A percentile compares a stretch with the other conserved stretches of the same genome.
Evolutionary conservation across 169 alveolate species (phyloP).

Genomic region (Eimeria sp.): DNA sequence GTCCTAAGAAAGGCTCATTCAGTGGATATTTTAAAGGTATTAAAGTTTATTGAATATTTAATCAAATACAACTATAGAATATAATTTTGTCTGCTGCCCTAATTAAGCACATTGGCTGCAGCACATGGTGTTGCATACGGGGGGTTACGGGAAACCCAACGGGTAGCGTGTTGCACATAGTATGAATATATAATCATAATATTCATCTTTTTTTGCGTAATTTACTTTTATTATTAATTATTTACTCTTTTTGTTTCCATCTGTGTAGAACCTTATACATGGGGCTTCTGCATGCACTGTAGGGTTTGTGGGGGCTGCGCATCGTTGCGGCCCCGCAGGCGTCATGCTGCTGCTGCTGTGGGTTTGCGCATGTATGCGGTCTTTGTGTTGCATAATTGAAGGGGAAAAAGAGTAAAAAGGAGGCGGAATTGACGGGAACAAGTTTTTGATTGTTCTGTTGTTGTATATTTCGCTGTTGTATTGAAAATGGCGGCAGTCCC

Average conservation of each 20-base stretch:
- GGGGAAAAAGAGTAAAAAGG: neutral
- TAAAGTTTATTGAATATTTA: too few species aligned
- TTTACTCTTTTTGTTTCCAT: too few species aligned
- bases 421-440: neutral
- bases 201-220: too few species aligned
- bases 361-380: neutral
- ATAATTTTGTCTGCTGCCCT: too few species aligned
- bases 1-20: too few species aligned
- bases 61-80: too few species aligned
- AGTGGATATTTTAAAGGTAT: too few species aligned
- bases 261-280: too few species aligned
- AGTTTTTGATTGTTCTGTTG: neutral
- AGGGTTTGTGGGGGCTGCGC: neutral
- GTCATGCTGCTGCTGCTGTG: neutral
- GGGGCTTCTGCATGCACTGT: conserved; percentile 23
- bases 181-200: neutral
- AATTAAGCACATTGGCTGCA: too few species aligned
- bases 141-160: too few species aligned
- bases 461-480: neutral
- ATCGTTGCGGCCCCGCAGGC: conserved; percentile 10
- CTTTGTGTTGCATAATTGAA: neutral
- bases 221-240: too few species aligned
- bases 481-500: conserved; percentile 90
- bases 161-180: neutral
- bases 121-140: too few species aligned